phyloP scores from a whole-genome alignment of 768 basidiomycete genomes.

The Agaricus sinodeliciosus region DNA sequence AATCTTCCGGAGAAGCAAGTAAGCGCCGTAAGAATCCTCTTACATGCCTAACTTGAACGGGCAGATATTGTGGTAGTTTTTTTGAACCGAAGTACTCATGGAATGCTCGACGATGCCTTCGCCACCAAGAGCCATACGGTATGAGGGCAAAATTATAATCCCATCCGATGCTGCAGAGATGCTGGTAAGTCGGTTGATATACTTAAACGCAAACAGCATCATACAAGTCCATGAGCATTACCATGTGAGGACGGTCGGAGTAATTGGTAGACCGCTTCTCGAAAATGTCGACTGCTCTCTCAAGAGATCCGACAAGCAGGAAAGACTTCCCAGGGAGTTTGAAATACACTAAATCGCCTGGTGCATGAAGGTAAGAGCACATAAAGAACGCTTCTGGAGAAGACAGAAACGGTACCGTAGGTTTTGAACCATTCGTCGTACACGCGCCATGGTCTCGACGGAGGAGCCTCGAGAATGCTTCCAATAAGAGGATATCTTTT shows the following conservation, averaged over 20 bases:
- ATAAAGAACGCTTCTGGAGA: slow-evolving; percentile 17
- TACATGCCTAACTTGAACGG: slow-evolving; percentile 31
- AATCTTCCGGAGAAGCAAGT: slow-evolving; percentile 25
- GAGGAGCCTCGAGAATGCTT: slow-evolving; percentile 14
- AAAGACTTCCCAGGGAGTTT: slow-evolving; percentile 23
- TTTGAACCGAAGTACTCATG: slow-evolving; percentile 34
- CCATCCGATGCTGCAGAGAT: slow-evolving; percentile 22
- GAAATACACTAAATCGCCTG: slow-evolving; percentile 25
- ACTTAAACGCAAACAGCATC: slow-evolving; percentile 9
- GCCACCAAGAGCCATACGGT: slow-evolving; percentile 30
- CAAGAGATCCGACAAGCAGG: slow-evolving; percentile 28
- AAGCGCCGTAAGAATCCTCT: slow-evolving; percentile 27
- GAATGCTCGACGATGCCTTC: slow-evolving; percentile 37
- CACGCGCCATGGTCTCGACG: slow-evolving; percentile 12
- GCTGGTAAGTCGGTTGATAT: not conserved
- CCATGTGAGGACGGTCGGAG: slow-evolving; percentile 29
- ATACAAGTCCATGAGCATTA: slow-evolving; percentile 41
- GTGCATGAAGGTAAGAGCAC: not conserved
- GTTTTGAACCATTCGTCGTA: slow-evolving; percentile 14
- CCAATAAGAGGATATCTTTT: slow-evolving; percentile 15
- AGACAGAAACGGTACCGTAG: slow-evolving; percentile 23
- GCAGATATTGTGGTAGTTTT: slow-evolving; percentile 27
- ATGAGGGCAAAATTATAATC: slow-evolving; percentile 33
- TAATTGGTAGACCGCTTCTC: slow-evolving; percentile 35
- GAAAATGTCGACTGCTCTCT: slow-evolving; percentile 31